phyloP scores from a whole-genome alignment of 805 yeast species.

The Hanseniaspora jakobsenii region DNA sequence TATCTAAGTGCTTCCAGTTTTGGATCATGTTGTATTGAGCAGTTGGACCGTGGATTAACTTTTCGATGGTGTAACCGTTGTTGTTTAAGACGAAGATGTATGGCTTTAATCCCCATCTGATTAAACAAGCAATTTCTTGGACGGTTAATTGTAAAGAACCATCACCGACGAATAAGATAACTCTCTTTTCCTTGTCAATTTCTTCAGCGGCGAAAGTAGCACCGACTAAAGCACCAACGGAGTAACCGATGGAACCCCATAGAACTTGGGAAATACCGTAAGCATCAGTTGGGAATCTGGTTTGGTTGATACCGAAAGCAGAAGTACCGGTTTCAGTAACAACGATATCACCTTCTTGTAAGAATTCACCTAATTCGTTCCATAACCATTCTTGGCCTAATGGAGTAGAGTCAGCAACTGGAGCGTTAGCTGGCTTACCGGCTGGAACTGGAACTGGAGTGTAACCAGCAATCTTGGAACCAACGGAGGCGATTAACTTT shows the following conservation, averaged over 20 bases:
- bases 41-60: conserved; percentile 56
- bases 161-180: conserved; percentile 58
- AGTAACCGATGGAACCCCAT: conserved; percentile 66
- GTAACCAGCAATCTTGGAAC: conserved; percentile 33
- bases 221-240: conserved; percentile 57
- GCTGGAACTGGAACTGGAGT: conserved; percentile 46
- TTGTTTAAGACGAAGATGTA: conserved; percentile 60
- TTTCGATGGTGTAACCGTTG: conserved; percentile 65
- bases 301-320: conserved; percentile 56
- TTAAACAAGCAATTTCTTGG: conserved; percentile 59
- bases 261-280: conserved; percentile 61
- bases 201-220: conserved; percentile 60
- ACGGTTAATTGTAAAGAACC: conserved; percentile 67
- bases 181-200: conserved; percentile 48
- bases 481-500: conserved; percentile 32
- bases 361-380: conserved; percentile 52
- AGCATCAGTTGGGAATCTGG: conserved; percentile 50
- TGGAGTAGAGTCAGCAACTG: conserved; percentile 34
- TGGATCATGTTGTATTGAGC: conserved; percentile 59
- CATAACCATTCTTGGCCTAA: conserved; percentile 58
- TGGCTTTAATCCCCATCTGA: conserved; percentile 55
- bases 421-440: conserved; percentile 33
- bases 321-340: conserved; percentile 68
- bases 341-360: conserved; percentile 53
- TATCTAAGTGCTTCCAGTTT: conserved; percentile 50